Base-by-base conservation (phyloP, 495 filamentous ascomycete genomes). In the Annulohypoxylon nitens region DNA sequence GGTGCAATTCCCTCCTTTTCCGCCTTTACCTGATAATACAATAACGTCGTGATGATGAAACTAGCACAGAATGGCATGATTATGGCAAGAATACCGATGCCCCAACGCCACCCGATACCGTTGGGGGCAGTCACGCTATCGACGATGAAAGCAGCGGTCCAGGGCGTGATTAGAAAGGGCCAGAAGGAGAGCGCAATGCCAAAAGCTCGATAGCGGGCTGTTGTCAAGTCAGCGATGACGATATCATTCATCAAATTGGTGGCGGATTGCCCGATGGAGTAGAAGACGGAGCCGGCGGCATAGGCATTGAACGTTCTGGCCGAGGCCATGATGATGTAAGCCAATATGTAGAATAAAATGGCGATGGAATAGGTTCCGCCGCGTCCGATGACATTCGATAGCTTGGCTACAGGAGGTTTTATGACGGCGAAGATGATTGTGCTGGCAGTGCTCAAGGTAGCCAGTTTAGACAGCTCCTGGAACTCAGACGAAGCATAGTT, bases 21-120 rank as follows among this genome's bases (percentile, higher is more conserved):
- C 12, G 83, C 83, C 18, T 78, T 76, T 1, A 61, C 54, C 67
- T 85, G 81, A 67, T 81, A 85, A 53, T 81, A 81, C 10, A 85
- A 69, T 6, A 86, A 77, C 0, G 83, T 86, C 48, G 76, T 78
- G 64, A 86, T 80, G 48, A 86, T 84, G 65, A 83, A 81, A 68
- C 78, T 81, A 5, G 84, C 81, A 37, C 83, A 80, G 51, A 84
- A 82, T 0, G 83, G 84, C 81, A 84, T 83, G 39, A 86, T 70
- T 30, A 86, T 84, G 16, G 82, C 84, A 9, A 85, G 79, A 82
- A 86, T 85, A 65, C 84, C 84, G 50, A 85, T 85, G 12, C 83
- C 83, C 84, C 84, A 86, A 25, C 83, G 79, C 84, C 84, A 86
- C 30, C 84, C 84, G 51, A 86, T 85, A 0, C 83, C 83, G 7